These are phyloP conservation scores for Apophysomyces sp. DNA, from an alignment of 371 early-diverging fungal genomes.

Conservation along the genomic window DNA sequence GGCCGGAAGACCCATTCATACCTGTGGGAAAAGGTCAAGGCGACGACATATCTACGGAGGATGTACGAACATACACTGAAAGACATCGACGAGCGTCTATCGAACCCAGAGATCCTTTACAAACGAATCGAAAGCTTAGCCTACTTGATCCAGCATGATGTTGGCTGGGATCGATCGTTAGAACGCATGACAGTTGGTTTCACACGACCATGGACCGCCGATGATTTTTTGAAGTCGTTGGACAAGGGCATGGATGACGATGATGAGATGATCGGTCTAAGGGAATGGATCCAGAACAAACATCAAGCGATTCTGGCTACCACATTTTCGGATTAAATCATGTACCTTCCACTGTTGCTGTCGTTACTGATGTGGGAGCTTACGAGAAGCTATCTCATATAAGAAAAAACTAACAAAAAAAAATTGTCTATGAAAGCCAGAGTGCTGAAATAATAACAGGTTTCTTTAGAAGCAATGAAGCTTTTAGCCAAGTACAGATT, in stretches of 20 bases:
- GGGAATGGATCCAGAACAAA: conserved; percentile 20
- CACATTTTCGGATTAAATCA: too few species aligned
- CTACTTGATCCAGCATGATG: conserved; percentile 24
- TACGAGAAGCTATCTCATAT: too few species aligned
- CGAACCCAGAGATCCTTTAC: conserved; percentile 10
- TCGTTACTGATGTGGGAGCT: too few species aligned
- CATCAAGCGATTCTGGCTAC: conserved; percentile 2
- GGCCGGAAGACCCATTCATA: conserved; percentile 17
- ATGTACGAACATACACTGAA: conserved; percentile 13
- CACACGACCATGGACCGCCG: conserved; percentile 11
- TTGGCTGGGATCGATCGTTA: conserved; percentile 20
- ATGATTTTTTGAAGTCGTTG: conserved; percentile 13
- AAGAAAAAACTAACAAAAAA: too few species aligned
- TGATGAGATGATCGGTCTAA: conserved; percentile 21
- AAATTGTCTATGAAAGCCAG: too few species aligned
- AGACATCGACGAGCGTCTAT: conserved; percentile 9
- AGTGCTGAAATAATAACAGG: too few species aligned
- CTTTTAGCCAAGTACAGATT: too few species aligned
- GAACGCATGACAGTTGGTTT: conserved; percentile 14
- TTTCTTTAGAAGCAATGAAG: too few species aligned
- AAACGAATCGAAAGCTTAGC: conserved; percentile 21
- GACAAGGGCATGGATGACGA: conserved; percentile 14
- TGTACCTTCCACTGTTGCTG: too few species aligned
- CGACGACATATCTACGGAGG: conserved; percentile 7
- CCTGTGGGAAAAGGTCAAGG: conserved; percentile 24